Conservation (phyloP, 192 early-diverging fungal genomes). For the Coemansia sp. region DNA sequence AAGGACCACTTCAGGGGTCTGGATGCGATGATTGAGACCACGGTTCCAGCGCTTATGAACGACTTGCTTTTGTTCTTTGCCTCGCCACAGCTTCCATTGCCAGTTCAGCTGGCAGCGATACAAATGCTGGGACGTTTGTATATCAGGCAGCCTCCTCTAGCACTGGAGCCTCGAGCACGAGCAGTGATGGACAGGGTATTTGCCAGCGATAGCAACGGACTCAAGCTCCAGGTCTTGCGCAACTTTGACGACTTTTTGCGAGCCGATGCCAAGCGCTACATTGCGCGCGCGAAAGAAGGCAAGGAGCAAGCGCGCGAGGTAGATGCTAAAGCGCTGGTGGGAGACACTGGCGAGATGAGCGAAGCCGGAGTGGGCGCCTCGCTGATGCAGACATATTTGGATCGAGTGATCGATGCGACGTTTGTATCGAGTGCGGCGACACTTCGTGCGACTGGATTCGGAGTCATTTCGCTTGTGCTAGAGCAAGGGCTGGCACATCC, state of each 20-base stretch:
- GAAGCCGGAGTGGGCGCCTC: conserved; percentile 85
- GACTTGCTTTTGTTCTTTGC: conserved; percentile 52
- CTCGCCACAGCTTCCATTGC: conserved; percentile 9
- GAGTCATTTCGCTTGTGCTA: conserved; percentile 78
- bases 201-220: conserved; percentile 31
- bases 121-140: conserved; percentile 71
- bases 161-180: conserved; percentile 55
- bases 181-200: conserved; percentile 70
- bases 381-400: conserved; percentile 87
- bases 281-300: conserved; percentile 46
- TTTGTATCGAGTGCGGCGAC: conserved; percentile 52
- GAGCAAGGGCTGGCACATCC: conserved; percentile 92
- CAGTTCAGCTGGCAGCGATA: conserved; percentile 57
- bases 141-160: conserved; percentile 67
- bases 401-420: conserved; percentile 70
- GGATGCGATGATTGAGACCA: conserved; percentile 24
- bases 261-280: conserved; percentile 60
- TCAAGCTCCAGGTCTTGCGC: conserved; percentile 70
- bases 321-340: conserved; percentile 74
- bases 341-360: conserved; percentile 77
- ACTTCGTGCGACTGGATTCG: conserved; percentile 74
- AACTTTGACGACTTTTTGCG: conserved; percentile 71
- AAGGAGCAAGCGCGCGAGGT: conserved; percentile 48
- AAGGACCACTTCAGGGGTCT: conserved; percentile 42
- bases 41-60: conserved; percentile 34